Percentiles rank a stretch among this genome's conserved stretches.
phyloP scores from a whole-genome alignment of 129 eudicot species.

The Daucus carota region DH1_v3.0 NC_030388.2:3464001-3464500 shows the following conservation, averaged over 20 bases:
- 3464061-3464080: constrained; percentile 21
- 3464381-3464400: constrained; percentile 10
- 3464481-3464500: constrained; percentile 74
- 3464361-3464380: constrained; percentile 66
- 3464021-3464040: constrained; percentile 43
- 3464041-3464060: constrained; percentile 32
- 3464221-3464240: constrained; percentile 19
- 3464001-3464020: constrained; percentile 55
- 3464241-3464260: constrained; percentile 19
- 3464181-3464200: constrained; percentile 20
- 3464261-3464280: constrained; percentile 15
- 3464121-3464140: constrained; percentile 46
- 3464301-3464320: constrained; percentile 37
- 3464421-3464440: not conserved
- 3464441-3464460: constrained; percentile 56
- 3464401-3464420: not conserved
- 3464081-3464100: constrained; percentile 31
- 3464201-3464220: constrained; percentile 17
- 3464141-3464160: constrained; percentile 43
- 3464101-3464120: constrained; percentile 21
- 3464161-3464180: constrained; percentile 34
- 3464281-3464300: constrained; percentile 10
- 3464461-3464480: constrained; percentile 78
- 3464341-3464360: constrained; percentile 81
- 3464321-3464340: constrained; percentile 84